Base-by-base conservation (phyloP, 805 yeast genomes). In the Wickerhamomyces hampshirensis region DNA sequence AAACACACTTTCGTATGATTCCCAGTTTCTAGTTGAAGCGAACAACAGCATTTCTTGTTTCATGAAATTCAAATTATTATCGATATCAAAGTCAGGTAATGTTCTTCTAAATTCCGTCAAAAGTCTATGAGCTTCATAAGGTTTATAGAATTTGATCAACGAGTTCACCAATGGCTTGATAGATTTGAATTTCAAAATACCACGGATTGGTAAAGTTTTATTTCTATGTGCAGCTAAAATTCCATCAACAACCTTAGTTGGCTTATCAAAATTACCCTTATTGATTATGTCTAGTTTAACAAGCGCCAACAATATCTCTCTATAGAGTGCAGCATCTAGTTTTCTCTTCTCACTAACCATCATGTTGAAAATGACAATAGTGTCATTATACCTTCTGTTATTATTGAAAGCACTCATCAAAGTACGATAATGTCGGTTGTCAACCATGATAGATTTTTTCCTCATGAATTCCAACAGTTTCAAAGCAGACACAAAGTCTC, bases 101-200 rank as follows among this genome's bases (percentile, higher is more conserved):
- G 56, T 38, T 18, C 48, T 43, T 30, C 51, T 50, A 45, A 52
- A 65, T 28, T 54, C 51, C 15, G 55, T 53, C 44, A 65, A 44
- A 27, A 65, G 44, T 18, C 55, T 50, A 19, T 55, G 38, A 0
- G 69, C 67, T 28, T 48, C 53, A 19, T 47, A 50, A 1, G 66
- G 61, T 19, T 53, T 48, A 33, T 59, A 55, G 35, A 37, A 44
- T 30, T 53, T 56, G 3, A 59, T 51, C 19, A 63, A 43, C 4
- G 48, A 37, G 26, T 56, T 50, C 40, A 64, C 50, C 17, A 67
- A 57, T 48, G 66, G 65, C 26, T 60, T 62, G 36, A 65, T 38
- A 7, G 59, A 47, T 3, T 60, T 50, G 17, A 66, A 65, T 30
- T 59, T 62, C 23, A 63, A 34, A 11, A 41, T 43, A 2, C 48